phyloP scores from a whole-genome alignment of 2,329 filamentous ascomycete genomes.

The Fusarium falciforme region DNA sequence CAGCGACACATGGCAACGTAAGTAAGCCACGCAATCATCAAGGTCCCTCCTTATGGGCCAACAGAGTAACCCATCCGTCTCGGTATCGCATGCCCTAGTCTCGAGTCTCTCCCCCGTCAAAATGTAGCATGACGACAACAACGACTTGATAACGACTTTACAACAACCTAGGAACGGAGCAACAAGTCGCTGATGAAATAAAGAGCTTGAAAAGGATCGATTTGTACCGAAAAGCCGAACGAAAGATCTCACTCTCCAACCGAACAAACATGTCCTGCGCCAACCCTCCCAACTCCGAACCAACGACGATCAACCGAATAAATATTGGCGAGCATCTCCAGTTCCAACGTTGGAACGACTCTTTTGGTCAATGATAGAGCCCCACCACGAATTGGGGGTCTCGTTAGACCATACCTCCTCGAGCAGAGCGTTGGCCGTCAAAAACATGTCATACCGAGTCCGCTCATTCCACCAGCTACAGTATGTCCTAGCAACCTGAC shows the following conservation, averaged over 20 bases:
- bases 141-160: too few species aligned
- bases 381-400: constrained; percentile 5
- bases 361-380: constrained; percentile 17
- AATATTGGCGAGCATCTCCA: constrained; percentile 6
- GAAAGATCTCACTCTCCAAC: too few species aligned
- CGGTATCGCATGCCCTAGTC: too few species aligned
- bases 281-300: not conserved
- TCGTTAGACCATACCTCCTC: constrained; percentile 34
- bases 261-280: not conserved
- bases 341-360: not conserved
- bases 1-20: too few species aligned
- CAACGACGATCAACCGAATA: constrained; percentile 9
- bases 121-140: too few species aligned
- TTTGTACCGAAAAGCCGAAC: not conserved
- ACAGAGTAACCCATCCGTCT: too few species aligned
- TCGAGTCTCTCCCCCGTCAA: too few species aligned
- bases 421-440: constrained; percentile 27
- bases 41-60: too few species aligned
- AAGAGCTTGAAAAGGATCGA: not conserved
- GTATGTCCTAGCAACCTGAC: constrained; percentile 41
- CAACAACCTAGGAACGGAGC: too few species aligned
- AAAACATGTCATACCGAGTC: constrained; percentile 48
- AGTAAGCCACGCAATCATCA: too few species aligned
- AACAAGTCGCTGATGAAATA: too few species aligned
- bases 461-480: constrained; percentile 48